Evolutionary conservation across 1,284 basidiomycete species (phyloP).

Genomic region (Fistulina hepatica): DNA sequence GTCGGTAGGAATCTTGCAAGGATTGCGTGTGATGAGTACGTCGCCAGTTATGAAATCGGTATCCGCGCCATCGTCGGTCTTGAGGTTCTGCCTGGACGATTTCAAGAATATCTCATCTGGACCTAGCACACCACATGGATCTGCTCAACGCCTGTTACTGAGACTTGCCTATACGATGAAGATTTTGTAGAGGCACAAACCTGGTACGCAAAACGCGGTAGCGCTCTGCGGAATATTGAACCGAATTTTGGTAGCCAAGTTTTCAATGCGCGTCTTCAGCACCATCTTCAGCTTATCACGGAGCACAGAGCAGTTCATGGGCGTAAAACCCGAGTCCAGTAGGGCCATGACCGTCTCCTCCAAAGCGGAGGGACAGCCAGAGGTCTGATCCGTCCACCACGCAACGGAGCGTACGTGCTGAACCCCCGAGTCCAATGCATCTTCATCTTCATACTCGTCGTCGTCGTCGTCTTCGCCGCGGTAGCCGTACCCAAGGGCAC

Average conservation of each 20-base stretch:
- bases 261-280: conserved; percentile 21
- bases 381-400: conserved; percentile 30
- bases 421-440: conserved; percentile 11
- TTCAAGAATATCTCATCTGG: conserved; percentile 31
- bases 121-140: conserved; percentile 26
- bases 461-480: conserved; percentile 17
- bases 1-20: conserved; percentile 36
- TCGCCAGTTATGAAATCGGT: conserved; percentile 28
- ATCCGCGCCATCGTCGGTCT: conserved; percentile 17
- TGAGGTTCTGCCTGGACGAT: conserved; percentile 21
- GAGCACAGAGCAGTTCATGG: conserved; percentile 23
- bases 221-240: conserved; percentile 27
- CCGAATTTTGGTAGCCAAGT: conserved; percentile 17
- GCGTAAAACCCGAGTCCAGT: conserved; percentile 30
- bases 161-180: background rate
- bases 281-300: conserved; percentile 26
- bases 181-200: conserved; percentile 16
- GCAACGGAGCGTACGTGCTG: conserved; percentile 19
- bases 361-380: conserved; percentile 30
- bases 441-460: conserved; percentile 12
- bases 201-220: conserved; percentile 32
- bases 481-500: conserved; percentile 16
- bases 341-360: conserved; percentile 30
- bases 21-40: conserved; percentile 33
- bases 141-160: conserved; percentile 16